Percentiles rank a stretch among this genome's conserved stretches.
phyloP scores from a whole-genome alignment of 257 asterid species.

The Parsonsia alboflavescens region DNA sequence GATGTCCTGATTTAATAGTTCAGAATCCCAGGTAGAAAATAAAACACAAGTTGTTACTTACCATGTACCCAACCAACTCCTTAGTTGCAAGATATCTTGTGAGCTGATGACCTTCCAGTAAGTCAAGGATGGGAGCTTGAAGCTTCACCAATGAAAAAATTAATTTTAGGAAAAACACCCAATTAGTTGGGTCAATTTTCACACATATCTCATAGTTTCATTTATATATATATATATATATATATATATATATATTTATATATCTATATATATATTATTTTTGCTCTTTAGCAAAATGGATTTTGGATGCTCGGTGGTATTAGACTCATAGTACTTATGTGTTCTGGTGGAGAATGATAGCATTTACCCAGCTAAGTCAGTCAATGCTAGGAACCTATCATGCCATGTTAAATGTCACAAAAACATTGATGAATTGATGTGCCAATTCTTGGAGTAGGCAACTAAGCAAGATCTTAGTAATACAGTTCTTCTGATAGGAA shows the following conservation, averaged over 20 bases:
- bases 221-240: background rate
- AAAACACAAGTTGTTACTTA: slow-evolving; percentile 7
- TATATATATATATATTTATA: no score
- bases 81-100: slow-evolving; percentile 39
- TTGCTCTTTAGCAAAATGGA: background rate
- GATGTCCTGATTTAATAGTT: background rate
- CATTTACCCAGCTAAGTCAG: background rate
- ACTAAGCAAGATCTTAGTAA: background rate
- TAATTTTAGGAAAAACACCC: background rate
- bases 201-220: background rate
- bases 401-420: background rate
- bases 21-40: background rate
- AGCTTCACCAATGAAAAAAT: slow-evolving; percentile 24
- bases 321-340: background rate
- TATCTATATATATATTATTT: no score
- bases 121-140: slow-evolving; percentile 26
- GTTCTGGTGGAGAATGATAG: background rate
- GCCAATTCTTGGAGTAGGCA: background rate
- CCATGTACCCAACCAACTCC: slow-evolving; percentile 31
- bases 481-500: no score
- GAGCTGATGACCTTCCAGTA: slow-evolving; percentile 24
- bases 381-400: background rate
- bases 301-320: background rate
- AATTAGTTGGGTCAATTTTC: background rate
- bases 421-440: background rate